Conservation (phyloP, 306 rosid species). For the cucumber (Cucumis sativus) region Cucumber_9930_V3 NC_026658.2:6318501-6319000, state of each 20-base stretch:
- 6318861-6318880: not conserved
- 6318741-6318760: slow-evolving; percentile 96
- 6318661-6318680: not conserved
- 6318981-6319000: not conserved
- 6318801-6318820: slow-evolving; percentile 13
- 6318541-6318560: not conserved
- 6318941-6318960: not conserved
- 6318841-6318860: not conserved
- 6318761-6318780: slow-evolving; percentile 86
- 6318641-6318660: not conserved
- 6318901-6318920: not conserved
- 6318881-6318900: not conserved
- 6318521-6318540: not conserved
- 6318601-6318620: not conserved
- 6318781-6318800: slow-evolving; percentile 92
- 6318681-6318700: slow-evolving; percentile 98
- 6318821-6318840: not conserved
- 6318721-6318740: slow-evolving; percentile 96
- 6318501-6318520: not conserved
- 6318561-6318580: not conserved
- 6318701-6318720: slow-evolving; percentile 81
- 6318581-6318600: not conserved
- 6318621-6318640: not conserved
- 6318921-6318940: not conserved
- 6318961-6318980: not conserved